Base-by-base conservation (phyloP, 2,329 filamentous ascomycete genomes). In the Pseudopithomyces maydicus region DNA sequence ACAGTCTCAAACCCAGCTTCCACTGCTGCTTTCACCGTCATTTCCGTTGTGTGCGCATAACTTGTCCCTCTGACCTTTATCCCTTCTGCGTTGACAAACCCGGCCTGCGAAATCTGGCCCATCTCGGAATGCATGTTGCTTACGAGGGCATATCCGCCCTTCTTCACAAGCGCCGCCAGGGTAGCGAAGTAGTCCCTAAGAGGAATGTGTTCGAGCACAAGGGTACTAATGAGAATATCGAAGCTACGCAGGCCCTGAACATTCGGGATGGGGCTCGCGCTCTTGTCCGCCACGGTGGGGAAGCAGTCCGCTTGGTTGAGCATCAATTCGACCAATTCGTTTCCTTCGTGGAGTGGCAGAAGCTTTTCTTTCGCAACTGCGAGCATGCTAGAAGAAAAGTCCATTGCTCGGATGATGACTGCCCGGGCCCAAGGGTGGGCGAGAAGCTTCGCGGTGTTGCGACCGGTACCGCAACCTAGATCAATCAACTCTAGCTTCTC, bases 101-200 rank as follows among this genome's bases (percentile, higher is more conserved):
- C 87, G 0, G 87, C 87, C 66, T 87, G 85, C 23, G 81, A 83
- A 15, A 81, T 77, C 14, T 61, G 59, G 1, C 85, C 86, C 86
- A 89, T 89, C 2, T 88, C 83, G 1, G 80, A 73, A 68, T 90
- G 87, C 87, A 90, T 90, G 65, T 89, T 89, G 0, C 86, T 89
- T n/a, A 89, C 65, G 10, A 89, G 74, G 5, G 87, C 73, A 46
- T 81, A 72, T 0, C 82, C 85, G 0, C 79, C 79, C 0, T 76
- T 74, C 2, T 62, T 64, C 5, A 78, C 73, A 15, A 89, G 70
- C 1, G 65, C 61, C 1, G 76, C 64, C 0, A 81, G 78, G 0
- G 80, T 79, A 2, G 62, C 50, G 70, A 89, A 89, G 66, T 80
- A 84, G 0, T 71, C 61, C 0, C 61, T 5, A 0, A 87, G 66